Evolutionary conservation across 225 moss, liverwort and hornwort genomes (phyloP).

Genomic region (Asterella californica): DNA sequence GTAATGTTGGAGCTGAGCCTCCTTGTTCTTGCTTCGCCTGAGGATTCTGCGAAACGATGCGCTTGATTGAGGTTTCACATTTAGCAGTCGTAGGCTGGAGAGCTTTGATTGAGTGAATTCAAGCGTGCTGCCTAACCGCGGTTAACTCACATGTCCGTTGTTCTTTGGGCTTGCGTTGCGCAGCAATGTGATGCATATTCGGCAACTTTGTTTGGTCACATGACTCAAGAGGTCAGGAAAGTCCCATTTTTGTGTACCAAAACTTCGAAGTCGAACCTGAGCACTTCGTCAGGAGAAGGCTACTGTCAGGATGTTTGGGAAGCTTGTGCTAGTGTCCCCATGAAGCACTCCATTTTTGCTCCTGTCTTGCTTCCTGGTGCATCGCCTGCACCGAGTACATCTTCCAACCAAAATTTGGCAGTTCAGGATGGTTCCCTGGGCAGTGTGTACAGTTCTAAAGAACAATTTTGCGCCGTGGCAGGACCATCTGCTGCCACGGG

Average conservation of each 20-base stretch:
- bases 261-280: conserved; percentile 29
- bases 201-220: conserved; percentile 65
- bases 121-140: neutral
- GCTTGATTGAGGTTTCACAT: neutral
- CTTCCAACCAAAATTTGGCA: conserved; percentile 1
- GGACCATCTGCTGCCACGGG: conserved; percentile 30
- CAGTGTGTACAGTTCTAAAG: conserved; percentile 49
- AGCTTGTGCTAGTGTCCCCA: conserved; percentile 55
- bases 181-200: conserved; percentile 86
- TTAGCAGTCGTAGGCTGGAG: too few relatives aligned
- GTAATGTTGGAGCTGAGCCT: neutral
- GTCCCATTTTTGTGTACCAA: conserved; percentile 60
- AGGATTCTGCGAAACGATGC: neutral
- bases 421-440: conserved; percentile 30
- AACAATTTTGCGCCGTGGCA: conserved; percentile 53
- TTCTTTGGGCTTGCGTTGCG: neutral
- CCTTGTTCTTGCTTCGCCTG: neutral
- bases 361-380: conserved; percentile 36
- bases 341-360: conserved; percentile 66
- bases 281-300: conserved; percentile 22
- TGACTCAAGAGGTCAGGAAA: conserved; percentile 23
- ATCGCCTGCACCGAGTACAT: conserved; percentile 18
- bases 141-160: neutral
- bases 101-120: neutral
- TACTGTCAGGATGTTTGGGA: conserved; percentile 72